phyloP scores from a whole-genome alignment of 352 stramenopile species.

The Pythium oligandrum region DNA sequence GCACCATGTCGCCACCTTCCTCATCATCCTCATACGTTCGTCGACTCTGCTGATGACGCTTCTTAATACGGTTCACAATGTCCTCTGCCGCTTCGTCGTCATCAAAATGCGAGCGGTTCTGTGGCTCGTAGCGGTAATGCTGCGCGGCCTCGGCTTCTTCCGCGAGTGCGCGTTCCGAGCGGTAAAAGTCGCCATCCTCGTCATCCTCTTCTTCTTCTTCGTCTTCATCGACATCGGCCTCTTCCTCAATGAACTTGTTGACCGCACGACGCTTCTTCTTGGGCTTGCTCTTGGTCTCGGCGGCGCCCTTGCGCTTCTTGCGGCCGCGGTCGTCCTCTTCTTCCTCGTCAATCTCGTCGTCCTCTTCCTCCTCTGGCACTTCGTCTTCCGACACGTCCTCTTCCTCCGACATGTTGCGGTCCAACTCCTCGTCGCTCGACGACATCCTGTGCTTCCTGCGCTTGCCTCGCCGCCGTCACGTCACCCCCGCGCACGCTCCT shows the following conservation, averaged over 20 bases:
- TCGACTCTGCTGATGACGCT: slow-evolving; percentile 82
- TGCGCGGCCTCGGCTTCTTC: slow-evolving; percentile 66
- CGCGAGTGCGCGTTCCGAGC: slow-evolving; percentile 67
- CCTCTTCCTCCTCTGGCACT: slow-evolving; percentile 68
- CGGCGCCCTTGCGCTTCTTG: slow-evolving; percentile 72
- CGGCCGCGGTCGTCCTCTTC: slow-evolving; percentile 38
- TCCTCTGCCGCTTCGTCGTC: slow-evolving; percentile 80
- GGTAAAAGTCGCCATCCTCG: slow-evolving; percentile 71
- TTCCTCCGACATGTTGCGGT: slow-evolving; percentile 81
- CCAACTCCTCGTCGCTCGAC: slow-evolving; percentile 83
- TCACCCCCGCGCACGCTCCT: background rate
- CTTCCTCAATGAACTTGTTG: slow-evolving; percentile 89
- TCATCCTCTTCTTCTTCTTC: slow-evolving; percentile 86
- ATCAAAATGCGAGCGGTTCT: slow-evolving; percentile 67
- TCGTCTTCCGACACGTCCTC: slow-evolving; percentile 72
- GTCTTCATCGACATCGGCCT: slow-evolving; percentile 84
- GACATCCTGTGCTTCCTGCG: slow-evolving; percentile 39
- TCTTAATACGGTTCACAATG: slow-evolving; percentile 86
- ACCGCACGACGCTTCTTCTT: slow-evolving; percentile 81
- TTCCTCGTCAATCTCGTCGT: slow-evolving; percentile 43
- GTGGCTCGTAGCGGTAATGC: slow-evolving; percentile 71
- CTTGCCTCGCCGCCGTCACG: no score
- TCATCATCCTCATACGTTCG: slow-evolving; percentile 84
- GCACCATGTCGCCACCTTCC: slow-evolving; percentile 73
- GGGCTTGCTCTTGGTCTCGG: slow-evolving; percentile 60